Conservation (phyloP, 1,284 basidiomycete species). For the Boletellus dicymbophilus region DNA sequence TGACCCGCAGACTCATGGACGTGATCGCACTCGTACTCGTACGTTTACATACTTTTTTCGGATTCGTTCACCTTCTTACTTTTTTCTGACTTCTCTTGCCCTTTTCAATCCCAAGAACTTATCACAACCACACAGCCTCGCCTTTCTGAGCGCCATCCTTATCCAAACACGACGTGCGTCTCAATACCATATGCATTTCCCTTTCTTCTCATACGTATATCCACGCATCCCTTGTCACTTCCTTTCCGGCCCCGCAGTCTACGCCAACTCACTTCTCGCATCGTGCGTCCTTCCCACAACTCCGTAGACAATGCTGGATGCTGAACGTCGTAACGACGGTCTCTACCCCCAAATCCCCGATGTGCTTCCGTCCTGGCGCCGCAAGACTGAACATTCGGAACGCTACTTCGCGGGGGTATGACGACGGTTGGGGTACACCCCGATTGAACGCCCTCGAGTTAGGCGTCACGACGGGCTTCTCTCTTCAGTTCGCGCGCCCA, state of each 20-base stretch:
- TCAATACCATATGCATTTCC: neutral
- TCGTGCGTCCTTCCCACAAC: constrained; percentile 24
- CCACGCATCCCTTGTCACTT: neutral
- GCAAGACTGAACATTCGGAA: constrained; percentile 28
- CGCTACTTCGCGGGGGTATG: constrained; percentile 15
- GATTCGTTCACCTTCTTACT: too few species aligned
- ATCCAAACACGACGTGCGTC: constrained; percentile 31
- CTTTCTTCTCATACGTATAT: neutral
- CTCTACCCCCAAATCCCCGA: neutral
- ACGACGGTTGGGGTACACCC: neutral
- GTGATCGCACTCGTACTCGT: constrained; percentile 30
- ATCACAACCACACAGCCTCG: constrained; percentile 16
- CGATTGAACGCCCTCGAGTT: too few species aligned
- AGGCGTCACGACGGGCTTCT: constrained; percentile 16
- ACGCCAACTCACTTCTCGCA: constrained; percentile 31
- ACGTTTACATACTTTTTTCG: too few species aligned
- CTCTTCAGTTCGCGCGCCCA: constrained; percentile 23
- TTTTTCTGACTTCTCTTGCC: neutral
- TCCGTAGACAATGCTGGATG: too few species aligned
- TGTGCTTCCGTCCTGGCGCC: neutral
- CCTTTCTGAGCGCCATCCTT: constrained; percentile 22
- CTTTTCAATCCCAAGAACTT: constrained; percentile 15
- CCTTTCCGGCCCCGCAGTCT: constrained; percentile 13
- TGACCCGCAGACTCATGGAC: constrained; percentile 24
- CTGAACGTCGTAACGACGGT: neutral